Evolutionary conservation across 352 stramenopile species (phyloP).

Genomic region (Phytopythium chamaehyphon): DNA sequence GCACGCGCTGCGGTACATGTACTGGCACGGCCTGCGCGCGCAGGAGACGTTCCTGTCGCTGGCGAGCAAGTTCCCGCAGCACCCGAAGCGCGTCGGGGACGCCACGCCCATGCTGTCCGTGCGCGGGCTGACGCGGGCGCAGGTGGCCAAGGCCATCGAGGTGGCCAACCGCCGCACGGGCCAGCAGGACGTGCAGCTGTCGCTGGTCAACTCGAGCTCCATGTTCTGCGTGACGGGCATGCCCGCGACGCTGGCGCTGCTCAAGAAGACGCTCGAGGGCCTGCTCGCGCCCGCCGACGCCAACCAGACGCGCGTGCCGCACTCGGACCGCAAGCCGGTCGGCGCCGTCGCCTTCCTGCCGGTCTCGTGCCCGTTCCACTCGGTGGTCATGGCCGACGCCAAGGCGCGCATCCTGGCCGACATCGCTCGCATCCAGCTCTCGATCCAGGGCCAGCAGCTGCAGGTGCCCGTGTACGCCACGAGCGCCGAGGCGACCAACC

Average conservation of each 20-base stretch:
- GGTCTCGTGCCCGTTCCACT: constrained; percentile 80
- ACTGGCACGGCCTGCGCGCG: constrained; percentile 73
- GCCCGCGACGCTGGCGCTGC: constrained; percentile 40
- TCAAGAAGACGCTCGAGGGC: constrained; percentile 47
- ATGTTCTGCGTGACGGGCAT: constrained; percentile 72
- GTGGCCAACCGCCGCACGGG: constrained; percentile 39
- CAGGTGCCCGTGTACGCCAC: constrained; percentile 69
- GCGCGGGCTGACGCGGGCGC: constrained; percentile 41
- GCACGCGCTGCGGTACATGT: constrained; percentile 67
- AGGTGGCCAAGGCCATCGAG: constrained; percentile 54
- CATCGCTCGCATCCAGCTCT: constrained; percentile 36
- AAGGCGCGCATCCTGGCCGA: constrained; percentile 45
- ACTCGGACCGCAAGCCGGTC: constrained; percentile 74
- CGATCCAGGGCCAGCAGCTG: constrained; percentile 41
- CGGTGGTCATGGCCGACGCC: constrained; percentile 34
- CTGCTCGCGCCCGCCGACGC: constrained; percentile 48
- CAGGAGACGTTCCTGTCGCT: constrained; percentile 55
- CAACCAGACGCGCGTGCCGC: constrained; percentile 70
- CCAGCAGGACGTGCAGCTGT: constrained; percentile 55
- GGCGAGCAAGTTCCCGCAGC: constrained; percentile 21
- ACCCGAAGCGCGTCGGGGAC: constrained; percentile 21
- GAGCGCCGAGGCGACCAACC: constrained; percentile 36
- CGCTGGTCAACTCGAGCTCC: constrained; percentile 59
- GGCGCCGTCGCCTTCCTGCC: constrained; percentile 52
- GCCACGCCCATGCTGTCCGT: constrained; percentile 75